Evolutionary conservation across 1,284 basidiomycete species (phyloP), one percentile per base, ranked within the genome.

Genomic region (Apiotrichum mycotoxinovorans): DNA sequence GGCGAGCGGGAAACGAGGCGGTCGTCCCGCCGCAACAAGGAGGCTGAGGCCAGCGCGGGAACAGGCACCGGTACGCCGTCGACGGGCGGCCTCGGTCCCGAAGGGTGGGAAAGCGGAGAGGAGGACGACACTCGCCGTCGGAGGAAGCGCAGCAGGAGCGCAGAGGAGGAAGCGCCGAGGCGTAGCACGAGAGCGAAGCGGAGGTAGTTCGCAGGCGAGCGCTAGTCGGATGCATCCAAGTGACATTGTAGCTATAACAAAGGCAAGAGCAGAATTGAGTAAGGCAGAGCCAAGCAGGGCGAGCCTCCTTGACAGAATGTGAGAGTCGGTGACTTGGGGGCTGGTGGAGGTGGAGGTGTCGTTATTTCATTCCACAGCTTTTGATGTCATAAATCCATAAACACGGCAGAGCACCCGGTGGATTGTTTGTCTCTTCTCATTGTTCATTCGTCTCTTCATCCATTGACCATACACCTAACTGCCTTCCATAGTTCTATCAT

Each of bases 51-150:
- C 42, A 25, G 11, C 42, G 15, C 10, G 20, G n/a, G n/a, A n/a
- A 22, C 23, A 25, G 45, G 38, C 5, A 49, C 22, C 14, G 54
- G 51, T 15, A 40, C 38, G 14, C 35, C 26, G 17, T 42, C 23
- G 26, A 38, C 25, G 44, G 11, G 58, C 47, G 8, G 61, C 54
- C 2, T 44, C 65, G 26, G 69, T 63, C 17, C 67, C 65, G 66
- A 64, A 25, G 67, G 66, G 22, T 71, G 69, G 69, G 67, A 69
- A 44, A 57, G 62, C 20, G 65, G 56, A 14, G 58, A 61, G 53
- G 71, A 65, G 51, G 67, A 68, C 43, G 64, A 34, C 20, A 7
- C 63, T 40, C 56, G 65, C 35, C 48, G 65, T 43, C 44, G 61
- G 33, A 54, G 47, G 17, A 60, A 61, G 51, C 41, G 59, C 26